Base-by-base conservation (phyloP, 2,329 filamentous ascomycete species). In the Leptographium galeiforme region DNA sequence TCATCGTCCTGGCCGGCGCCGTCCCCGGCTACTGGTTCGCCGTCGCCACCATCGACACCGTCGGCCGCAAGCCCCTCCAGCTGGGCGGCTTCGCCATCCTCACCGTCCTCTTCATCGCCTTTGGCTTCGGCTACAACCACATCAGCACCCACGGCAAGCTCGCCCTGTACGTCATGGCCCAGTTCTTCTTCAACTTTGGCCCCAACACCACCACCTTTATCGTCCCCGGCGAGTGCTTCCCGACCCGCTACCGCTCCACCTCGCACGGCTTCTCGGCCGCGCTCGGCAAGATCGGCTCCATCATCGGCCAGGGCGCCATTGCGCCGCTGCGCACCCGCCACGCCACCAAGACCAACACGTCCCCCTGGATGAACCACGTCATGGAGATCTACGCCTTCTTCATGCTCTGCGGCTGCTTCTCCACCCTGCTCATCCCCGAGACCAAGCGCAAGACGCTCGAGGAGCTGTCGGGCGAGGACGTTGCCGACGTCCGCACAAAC, bases 21-120 rank as follows among this genome's bases (percentile, higher is more conserved):
- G 85, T 90, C 14, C 87, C 87, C 0, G 87, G 87, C 14, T 90
- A 90, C n/a, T 90, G 86, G 86, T 77, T 88, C 16, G 87, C 85
- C 0, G 85, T 89, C 7, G 81, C 81, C 44, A 66, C 65, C 32
- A 61, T 89, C 54, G 86, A 91, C 67, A 85, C 76, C 1, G 61
- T 89, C 14, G 87, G 86, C 52, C 84, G 87, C 62, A 89, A 88
- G 72, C 79, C 85, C 1, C 88, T 91, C 54, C 87, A 87, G 68
- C 68, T 85, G 53, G 75, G 72, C 56, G 81, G 80, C 32, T 84
- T 84, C 65, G 64, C 69, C 50, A 74, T 84, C 53, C 67, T 84
- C 8, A 82, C 80, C 8, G 68, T 79, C 45, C 70, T 84, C 19
- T 81, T 81, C 67, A 68, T 79, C 54, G 66, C 78, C 57, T 82